Percentiles rank a stretch among this genome's conserved stretches.
These are phyloP conservation scores for Westerdykella aurantiaca DNA, from an alignment of 2,329 filamentous ascomycete genomes.

Conservation along the genomic window DNA sequence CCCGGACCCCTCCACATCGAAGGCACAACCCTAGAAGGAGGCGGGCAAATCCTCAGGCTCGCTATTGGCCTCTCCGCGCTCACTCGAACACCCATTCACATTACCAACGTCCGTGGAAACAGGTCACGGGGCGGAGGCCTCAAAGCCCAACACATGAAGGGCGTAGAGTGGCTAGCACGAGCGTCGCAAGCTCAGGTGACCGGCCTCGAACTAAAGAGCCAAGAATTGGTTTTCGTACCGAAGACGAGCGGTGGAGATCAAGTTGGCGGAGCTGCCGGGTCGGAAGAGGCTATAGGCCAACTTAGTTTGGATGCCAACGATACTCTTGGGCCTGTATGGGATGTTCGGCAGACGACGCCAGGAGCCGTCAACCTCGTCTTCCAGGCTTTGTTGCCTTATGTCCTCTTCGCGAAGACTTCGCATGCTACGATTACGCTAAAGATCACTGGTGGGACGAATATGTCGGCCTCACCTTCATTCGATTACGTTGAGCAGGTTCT, in stretches of 20 bases:
- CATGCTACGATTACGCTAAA: slow-evolving; percentile 30
- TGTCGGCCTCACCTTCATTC: slow-evolving; percentile 49
- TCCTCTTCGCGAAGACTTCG: slow-evolving; percentile 40
- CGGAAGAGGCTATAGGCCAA: background rate
- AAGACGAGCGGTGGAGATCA: slow-evolving; percentile 5
- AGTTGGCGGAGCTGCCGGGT: background rate
- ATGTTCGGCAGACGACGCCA: slow-evolving; percentile 36
- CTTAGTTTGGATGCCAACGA: background rate
- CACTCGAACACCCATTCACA: slow-evolving; percentile 45
- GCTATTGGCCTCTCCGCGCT: slow-evolving; percentile 52
- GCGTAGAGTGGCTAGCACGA: slow-evolving; percentile 48
- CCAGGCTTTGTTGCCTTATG: slow-evolving; percentile 55
- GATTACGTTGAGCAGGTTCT: slow-evolving; percentile 55
- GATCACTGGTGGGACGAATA: slow-evolving; percentile 55
- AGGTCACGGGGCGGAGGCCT: slow-evolving; percentile 49
- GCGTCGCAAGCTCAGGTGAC: slow-evolving; percentile 43
- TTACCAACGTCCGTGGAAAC: slow-evolving; percentile 52
- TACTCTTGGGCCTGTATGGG: slow-evolving; percentile 33
- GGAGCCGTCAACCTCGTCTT: slow-evolving; percentile 53
- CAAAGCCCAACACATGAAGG: slow-evolving; percentile 53
- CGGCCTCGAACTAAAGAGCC: slow-evolving; percentile 41
- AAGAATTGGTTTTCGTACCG: slow-evolving; percentile 31
- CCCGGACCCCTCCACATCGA: slow-evolving; percentile 36
- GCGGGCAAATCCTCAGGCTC: slow-evolving; percentile 56
- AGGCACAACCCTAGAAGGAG: slow-evolving; percentile 56